phyloP scores from a whole-genome alignment of 2,329 filamentous ascomycete species.

The Clonostachys solani region DNA sequence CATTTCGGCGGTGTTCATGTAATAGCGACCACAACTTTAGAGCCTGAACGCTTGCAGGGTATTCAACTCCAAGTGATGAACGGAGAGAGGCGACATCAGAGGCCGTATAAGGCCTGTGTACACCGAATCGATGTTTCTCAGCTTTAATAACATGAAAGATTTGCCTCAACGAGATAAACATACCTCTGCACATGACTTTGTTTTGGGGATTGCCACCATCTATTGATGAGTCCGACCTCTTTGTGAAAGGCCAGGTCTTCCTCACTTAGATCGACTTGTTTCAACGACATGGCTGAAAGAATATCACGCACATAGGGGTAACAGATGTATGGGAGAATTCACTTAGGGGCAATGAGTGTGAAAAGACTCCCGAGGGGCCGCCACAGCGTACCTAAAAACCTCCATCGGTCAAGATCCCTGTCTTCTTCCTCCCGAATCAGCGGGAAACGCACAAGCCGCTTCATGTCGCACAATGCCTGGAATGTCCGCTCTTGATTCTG shows the following conservation, averaged over 20 bases:
- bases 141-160: background rate
- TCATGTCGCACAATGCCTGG: too few relatives aligned
- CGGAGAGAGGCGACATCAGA: constrained; percentile 23
- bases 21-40: constrained; percentile 29
- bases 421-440: too few relatives aligned
- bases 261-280: constrained; percentile 7
- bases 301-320: too few relatives aligned
- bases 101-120: constrained; percentile 20
- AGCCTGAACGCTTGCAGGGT: constrained; percentile 16
- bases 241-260: constrained; percentile 23
- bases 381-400: too few relatives aligned
- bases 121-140: too few relatives aligned
- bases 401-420: too few relatives aligned
- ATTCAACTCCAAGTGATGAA: constrained; percentile 17
- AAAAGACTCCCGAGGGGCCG: too few relatives aligned
- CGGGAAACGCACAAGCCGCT: too few relatives aligned
- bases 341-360: too few relatives aligned
- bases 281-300: too few relatives aligned
- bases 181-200: constrained; percentile 18
- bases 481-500: too few relatives aligned
- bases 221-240: constrained; percentile 23
- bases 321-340: too few relatives aligned
- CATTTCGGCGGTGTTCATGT: constrained; percentile 22
- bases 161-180: background rate
- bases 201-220: constrained; percentile 21